Evolutionary conservation across 148 eudicot genomes (phyloP).

Genomic region (Pouteria glomerata): DNA sequence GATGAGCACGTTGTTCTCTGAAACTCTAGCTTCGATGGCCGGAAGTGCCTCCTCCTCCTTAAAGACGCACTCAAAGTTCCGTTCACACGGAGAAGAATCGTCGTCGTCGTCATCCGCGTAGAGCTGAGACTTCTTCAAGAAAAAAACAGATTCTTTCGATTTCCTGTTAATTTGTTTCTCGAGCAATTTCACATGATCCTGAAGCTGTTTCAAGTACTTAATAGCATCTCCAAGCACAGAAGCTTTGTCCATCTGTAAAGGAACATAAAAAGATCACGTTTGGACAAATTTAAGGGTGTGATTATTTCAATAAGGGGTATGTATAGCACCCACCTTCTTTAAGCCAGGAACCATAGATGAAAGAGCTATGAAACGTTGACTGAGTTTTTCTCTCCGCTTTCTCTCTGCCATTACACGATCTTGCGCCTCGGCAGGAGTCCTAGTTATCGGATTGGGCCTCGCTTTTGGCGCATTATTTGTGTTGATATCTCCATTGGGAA

Average conservation of each 20-base stretch:
- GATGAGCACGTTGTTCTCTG: conserved; percentile 9
- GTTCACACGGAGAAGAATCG: conserved; percentile 6
- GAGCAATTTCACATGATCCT: conserved; percentile 42
- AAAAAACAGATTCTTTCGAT: conserved; percentile 33
- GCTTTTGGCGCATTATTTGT: background rate
- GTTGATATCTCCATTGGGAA: background rate
- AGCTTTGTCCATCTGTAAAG: too few species aligned
- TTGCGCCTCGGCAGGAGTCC: background rate
- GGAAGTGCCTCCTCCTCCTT: conserved; percentile 14
- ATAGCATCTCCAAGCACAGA: too few species aligned
- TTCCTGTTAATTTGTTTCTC: conserved; percentile 34
- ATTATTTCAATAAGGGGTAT: background rate
- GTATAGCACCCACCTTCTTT: conserved; percentile 25
- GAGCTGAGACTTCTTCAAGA: conserved; percentile 34
- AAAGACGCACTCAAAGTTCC: background rate
- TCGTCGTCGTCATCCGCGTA: background rate
- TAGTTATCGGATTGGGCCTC: background rate
- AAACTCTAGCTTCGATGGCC: conserved; percentile 16
- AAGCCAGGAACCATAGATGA: conserved; percentile 39
- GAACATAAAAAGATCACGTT: background rate
- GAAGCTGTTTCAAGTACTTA: conserved; percentile 61
- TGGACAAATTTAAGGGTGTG: background rate
- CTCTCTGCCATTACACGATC: conserved; percentile 33
- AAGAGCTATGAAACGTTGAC: conserved; percentile 40
- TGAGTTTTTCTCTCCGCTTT: conserved; percentile 37